phyloP scores from a whole-genome alignment of 345 rosid species.

The Raphanus raphanistrum region DNA sequence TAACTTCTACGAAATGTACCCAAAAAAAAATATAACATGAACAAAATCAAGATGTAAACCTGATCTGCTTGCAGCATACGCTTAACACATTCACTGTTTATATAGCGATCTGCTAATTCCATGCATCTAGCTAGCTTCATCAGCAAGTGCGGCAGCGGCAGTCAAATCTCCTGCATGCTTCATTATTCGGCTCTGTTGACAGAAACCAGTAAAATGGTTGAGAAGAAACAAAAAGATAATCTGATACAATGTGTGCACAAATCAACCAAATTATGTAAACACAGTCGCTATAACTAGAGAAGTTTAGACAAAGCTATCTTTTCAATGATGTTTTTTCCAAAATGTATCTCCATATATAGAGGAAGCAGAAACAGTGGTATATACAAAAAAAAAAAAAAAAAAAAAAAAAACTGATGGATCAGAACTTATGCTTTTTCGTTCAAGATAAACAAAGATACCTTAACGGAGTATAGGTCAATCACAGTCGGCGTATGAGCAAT shows the following conservation, averaged over 20 bases:
- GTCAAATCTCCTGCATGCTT: slow-evolving; percentile 95
- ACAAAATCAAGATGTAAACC: too few relatives aligned
- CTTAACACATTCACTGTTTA: too few relatives aligned
- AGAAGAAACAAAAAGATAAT: slow-evolving; percentile 10
- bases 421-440: neutral
- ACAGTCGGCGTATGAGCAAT: too few relatives aligned
- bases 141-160: slow-evolving; percentile 93
- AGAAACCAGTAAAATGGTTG: slow-evolving; percentile 21
- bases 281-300: neutral
- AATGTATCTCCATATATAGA: slow-evolving; percentile 4
- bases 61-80: too few relatives aligned
- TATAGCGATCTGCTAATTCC: slow-evolving; percentile 46
- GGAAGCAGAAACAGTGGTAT: neutral
- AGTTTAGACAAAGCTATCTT: slow-evolving; percentile 6
- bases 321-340: neutral
- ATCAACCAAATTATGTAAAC: neutral
- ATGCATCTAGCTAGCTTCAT: slow-evolving; percentile 91
- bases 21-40: neutral
- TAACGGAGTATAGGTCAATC: too few relatives aligned
- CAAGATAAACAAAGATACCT: neutral
- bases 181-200: slow-evolving; percentile 84
- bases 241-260: slow-evolving; percentile 5
- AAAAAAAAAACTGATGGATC: neutral
- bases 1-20: neutral
- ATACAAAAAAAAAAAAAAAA: neutral